These are phyloP conservation scores for Phialophora verrucosa DNA, from an alignment of 2,329 filamentous ascomycete genomes.

Conservation along the genomic window DNA sequence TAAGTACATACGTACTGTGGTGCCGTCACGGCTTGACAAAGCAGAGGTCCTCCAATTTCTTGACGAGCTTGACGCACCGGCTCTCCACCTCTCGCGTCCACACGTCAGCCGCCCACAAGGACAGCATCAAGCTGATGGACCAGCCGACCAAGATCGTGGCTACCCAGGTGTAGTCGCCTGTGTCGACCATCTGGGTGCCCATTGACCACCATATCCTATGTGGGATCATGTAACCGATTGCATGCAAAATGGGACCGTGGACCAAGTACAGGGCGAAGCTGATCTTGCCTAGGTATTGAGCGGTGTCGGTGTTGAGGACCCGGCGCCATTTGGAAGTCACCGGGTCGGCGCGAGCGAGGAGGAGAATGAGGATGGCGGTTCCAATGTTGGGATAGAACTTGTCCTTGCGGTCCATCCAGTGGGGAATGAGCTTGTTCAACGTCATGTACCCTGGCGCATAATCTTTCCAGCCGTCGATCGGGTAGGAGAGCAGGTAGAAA, in stretches of 20 bases:
- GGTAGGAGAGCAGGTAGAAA: conserved; percentile 52
- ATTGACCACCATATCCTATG: conserved; percentile 44
- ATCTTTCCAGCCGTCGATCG: conserved; percentile 44
- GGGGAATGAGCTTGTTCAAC: conserved; percentile 49
- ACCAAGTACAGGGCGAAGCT: conserved; percentile 57
- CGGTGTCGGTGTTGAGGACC: conserved; percentile 49
- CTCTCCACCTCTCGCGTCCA: conserved; percentile 44
- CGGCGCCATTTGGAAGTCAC: conserved; percentile 45
- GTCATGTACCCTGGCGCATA: conserved; percentile 52
- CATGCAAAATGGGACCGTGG: conserved; percentile 53
- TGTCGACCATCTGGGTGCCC: conserved; percentile 45
- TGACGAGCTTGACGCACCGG: conserved; percentile 36
- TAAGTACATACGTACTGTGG: background rate
- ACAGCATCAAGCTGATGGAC: conserved; percentile 48
- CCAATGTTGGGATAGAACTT: conserved; percentile 52
- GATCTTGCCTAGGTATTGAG: conserved; percentile 55
- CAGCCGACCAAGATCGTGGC: conserved; percentile 50
- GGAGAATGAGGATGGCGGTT: conserved; percentile 50
- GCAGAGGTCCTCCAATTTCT: conserved; percentile 36
- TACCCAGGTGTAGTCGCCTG: conserved; percentile 46
- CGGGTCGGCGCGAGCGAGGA: conserved; percentile 51
- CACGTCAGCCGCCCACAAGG: conserved; percentile 63
- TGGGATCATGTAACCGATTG: conserved; percentile 49
- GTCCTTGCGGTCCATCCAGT: conserved; percentile 40
- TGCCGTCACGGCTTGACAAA: conserved; percentile 30